Evolutionary conservation across 2,329 filamentous ascomycete species (phyloP).

Genomic region (Sclerotinia minor): DNA sequence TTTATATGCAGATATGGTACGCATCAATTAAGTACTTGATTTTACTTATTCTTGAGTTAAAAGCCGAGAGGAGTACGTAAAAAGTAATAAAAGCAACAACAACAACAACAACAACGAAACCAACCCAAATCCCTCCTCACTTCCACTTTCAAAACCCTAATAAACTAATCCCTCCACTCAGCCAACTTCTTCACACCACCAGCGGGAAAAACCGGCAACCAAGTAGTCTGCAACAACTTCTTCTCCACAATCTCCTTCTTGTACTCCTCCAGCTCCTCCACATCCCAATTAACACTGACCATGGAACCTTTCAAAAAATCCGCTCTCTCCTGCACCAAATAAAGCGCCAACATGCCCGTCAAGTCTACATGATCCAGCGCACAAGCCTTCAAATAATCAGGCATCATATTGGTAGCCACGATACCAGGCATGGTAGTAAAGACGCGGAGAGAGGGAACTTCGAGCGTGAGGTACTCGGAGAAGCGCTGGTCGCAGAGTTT

Average conservation of each 20-base stretch:
- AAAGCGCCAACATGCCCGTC: slow-evolving; percentile 41
- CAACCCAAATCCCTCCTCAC: too few species aligned
- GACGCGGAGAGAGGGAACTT: slow-evolving; percentile 48
- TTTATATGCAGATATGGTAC: background rate
- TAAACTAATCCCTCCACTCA: background rate
- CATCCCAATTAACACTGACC: slow-evolving; percentile 44
- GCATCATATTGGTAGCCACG: slow-evolving; percentile 47
- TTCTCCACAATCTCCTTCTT: slow-evolving; percentile 38
- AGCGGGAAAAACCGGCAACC: background rate
- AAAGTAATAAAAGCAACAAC: background rate
- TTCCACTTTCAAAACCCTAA: too few species aligned
- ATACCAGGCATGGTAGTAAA: slow-evolving; percentile 52
- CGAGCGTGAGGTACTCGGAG: slow-evolving; percentile 30
- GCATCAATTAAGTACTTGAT: background rate
- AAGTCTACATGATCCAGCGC: slow-evolving; percentile 41
- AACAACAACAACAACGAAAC: too few species aligned
- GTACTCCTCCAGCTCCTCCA: slow-evolving; percentile 40
- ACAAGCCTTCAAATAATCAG: slow-evolving; percentile 38
- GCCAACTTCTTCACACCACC: slow-evolving; percentile 5
- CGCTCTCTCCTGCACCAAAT: slow-evolving; percentile 39
- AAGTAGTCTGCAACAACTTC: slow-evolving; percentile 33
- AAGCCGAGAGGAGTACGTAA: background rate
- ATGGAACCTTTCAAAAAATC: slow-evolving; percentile 38
- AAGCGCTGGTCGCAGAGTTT: slow-evolving; percentile 15
- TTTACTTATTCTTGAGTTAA: background rate